Conservation (phyloP, 495 filamentous ascomycete genomes). For the Recurvomyces mirabilis region DNA sequence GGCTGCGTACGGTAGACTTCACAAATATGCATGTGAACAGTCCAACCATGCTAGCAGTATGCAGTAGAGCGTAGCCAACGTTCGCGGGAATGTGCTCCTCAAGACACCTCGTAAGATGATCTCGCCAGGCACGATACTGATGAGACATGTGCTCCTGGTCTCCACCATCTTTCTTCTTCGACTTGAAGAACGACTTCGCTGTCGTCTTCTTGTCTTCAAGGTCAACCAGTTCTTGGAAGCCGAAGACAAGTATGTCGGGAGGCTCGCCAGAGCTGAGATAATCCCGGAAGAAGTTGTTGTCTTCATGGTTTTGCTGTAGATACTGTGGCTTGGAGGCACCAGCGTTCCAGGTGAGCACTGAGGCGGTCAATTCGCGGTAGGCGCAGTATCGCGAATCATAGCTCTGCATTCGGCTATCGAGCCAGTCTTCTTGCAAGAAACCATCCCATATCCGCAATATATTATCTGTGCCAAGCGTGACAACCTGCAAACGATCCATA, state of each 20-base stretch:
- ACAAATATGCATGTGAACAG: slow-evolving; percentile 95
- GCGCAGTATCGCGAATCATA: slow-evolving; percentile 70
- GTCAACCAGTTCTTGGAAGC: slow-evolving; percentile 95
- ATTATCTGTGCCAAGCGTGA: slow-evolving; percentile 83
- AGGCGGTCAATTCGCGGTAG: slow-evolving; percentile 66
- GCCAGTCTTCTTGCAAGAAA: slow-evolving; percentile 84
- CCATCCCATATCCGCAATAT: slow-evolving; percentile 84
- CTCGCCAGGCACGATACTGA: slow-evolving; percentile 91
- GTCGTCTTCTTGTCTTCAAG: slow-evolving; percentile 94
- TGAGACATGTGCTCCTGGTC: slow-evolving; percentile 94
- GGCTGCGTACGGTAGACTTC: slow-evolving; percentile 59
- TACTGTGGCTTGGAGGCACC: slow-evolving; percentile 80
- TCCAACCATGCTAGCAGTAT: slow-evolving; percentile 81
- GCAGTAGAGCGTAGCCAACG: slow-evolving; percentile 72
- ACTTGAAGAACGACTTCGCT: slow-evolving; percentile 52
- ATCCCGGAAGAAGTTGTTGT: slow-evolving; percentile 64
- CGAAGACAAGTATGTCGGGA: slow-evolving; percentile 88
- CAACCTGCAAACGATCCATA: slow-evolving; percentile 71
- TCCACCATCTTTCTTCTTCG: slow-evolving; percentile 79
- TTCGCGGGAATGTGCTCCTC: slow-evolving; percentile 72
- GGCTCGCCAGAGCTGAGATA: slow-evolving; percentile 35
- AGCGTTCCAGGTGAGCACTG: slow-evolving; percentile 91
- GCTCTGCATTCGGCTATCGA: slow-evolving; percentile 76
- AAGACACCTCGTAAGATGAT: slow-evolving; percentile 67
- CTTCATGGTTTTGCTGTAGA: slow-evolving; percentile 53